Evolutionary conservation across 2,329 filamentous ascomycete genomes (phyloP).

Genomic region (Cladosporium colombiae): DNA sequence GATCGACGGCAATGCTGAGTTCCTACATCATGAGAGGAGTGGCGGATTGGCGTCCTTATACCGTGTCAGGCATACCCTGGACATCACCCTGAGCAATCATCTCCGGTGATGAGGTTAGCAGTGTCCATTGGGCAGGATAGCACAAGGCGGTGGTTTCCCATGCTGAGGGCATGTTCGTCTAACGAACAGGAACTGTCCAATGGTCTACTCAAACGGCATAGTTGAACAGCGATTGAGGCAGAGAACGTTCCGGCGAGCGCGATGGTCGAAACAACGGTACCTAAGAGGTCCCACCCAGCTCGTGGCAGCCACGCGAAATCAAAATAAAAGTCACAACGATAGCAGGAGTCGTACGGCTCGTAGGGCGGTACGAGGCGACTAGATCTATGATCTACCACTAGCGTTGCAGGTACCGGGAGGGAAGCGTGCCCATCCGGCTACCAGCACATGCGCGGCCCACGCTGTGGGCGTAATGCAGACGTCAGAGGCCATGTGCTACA

Average conservation of each 20-base stretch:
- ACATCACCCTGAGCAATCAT: not conserved
- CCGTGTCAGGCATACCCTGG: constrained; percentile 16
- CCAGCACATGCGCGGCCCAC: not conserved
- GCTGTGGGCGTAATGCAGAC: not conserved
- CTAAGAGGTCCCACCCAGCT: not conserved
- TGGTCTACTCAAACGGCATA: not conserved
- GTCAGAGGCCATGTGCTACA: not conserved
- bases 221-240: not conserved
- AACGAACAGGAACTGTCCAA: not conserved
- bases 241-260: constrained; percentile 2
- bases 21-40: not conserved
- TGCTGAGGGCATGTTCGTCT: not conserved
- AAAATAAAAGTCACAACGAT: not conserved
- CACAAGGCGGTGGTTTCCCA: not conserved
- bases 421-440: not conserved
- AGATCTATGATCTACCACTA: constrained; percentile 11
- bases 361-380: not conserved
- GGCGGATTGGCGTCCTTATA: constrained; percentile 10
- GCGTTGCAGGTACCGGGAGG: not conserved
- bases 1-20: constrained; percentile 14
- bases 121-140: constrained; percentile 1
- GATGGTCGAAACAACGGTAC: constrained; percentile 5
- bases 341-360: not conserved
- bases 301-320: constrained; percentile 6
- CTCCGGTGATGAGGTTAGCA: not conserved